Evolutionary conservation across 2,329 filamentous ascomycete species (phyloP).

Genomic region (Fusarium fujikuroi): DNA sequence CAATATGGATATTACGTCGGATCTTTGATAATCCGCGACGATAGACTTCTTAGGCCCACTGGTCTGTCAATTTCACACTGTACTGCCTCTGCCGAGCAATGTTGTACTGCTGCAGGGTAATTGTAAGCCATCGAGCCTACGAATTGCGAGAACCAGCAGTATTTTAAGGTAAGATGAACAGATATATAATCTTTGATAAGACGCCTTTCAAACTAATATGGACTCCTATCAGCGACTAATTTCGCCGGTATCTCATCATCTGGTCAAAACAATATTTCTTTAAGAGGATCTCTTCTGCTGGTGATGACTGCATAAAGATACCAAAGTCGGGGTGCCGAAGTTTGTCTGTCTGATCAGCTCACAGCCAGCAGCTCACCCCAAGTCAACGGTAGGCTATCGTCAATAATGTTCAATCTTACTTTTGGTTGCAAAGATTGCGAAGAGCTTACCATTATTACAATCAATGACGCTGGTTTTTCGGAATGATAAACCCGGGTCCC

Average conservation of each 20-base stretch:
- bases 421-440: not conserved
- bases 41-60: not conserved
- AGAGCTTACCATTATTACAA: not conserved
- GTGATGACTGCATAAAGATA: too few species aligned
- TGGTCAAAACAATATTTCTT: too few species aligned
- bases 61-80: not conserved
- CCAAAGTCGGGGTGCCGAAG: too few species aligned
- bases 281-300: too few species aligned
- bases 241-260: too few species aligned
- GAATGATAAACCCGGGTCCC: not conserved
- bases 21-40: not conserved
- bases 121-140: not conserved
- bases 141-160: not conserved
- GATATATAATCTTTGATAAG: not conserved
- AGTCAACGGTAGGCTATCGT: not conserved
- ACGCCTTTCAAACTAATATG: too few species aligned
- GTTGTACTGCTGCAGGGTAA: not conserved
- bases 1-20: fast-evolving
- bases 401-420: not conserved
- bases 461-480: not conserved
- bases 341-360: not conserved
- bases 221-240: too few species aligned
- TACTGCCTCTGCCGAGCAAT: not conserved
- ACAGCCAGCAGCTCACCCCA: not conserved
- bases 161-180: not conserved